phyloP scores from a whole-genome alignment of 1,284 basidiomycete genomes.

The Fomitiporia mediterranea region DNA sequence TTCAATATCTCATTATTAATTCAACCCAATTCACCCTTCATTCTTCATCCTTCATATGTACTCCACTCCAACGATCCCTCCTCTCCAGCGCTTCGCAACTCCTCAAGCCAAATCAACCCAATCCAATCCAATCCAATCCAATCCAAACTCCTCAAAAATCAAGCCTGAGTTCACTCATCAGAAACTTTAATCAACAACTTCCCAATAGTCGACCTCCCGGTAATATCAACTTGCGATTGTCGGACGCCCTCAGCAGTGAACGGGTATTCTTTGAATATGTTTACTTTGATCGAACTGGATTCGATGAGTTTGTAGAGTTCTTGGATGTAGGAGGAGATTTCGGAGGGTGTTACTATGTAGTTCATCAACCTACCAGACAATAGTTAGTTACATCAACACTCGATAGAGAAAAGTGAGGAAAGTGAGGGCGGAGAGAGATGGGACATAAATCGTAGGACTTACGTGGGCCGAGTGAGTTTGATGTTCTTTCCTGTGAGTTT shows the following conservation, averaged over 20 bases:
- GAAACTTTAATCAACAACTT: constrained; percentile 75
- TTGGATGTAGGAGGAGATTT: constrained; percentile 60
- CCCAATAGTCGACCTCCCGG: constrained; percentile 73
- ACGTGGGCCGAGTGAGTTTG: constrained; percentile 75
- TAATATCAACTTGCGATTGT: constrained; percentile 78
- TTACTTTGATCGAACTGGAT: constrained; percentile 61
- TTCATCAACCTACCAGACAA: constrained; percentile 46
- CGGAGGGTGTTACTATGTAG: constrained; percentile 69
- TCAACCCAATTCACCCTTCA: too few species aligned
- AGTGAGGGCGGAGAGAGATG: not conserved
- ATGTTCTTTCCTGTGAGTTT: constrained; percentile 82
- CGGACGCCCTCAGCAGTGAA: constrained; percentile 80
- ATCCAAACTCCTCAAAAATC: too few species aligned
- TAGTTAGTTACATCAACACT: not conserved
- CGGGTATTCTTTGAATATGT: constrained; percentile 74
- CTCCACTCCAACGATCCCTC: too few species aligned
- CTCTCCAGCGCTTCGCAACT: too few species aligned
- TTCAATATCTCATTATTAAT: too few species aligned
- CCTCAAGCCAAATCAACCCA: too few species aligned
- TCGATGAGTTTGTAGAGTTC: constrained; percentile 66
- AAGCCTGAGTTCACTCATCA: constrained; percentile 11
- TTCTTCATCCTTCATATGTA: too few species aligned
- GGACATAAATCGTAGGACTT: too few species aligned
- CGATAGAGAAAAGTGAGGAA: constrained; percentile 1
- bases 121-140: too few species aligned